phyloP scores from a whole-genome alignment of 805 yeast genomes.

The Metschnikowia shivogae region DNA sequence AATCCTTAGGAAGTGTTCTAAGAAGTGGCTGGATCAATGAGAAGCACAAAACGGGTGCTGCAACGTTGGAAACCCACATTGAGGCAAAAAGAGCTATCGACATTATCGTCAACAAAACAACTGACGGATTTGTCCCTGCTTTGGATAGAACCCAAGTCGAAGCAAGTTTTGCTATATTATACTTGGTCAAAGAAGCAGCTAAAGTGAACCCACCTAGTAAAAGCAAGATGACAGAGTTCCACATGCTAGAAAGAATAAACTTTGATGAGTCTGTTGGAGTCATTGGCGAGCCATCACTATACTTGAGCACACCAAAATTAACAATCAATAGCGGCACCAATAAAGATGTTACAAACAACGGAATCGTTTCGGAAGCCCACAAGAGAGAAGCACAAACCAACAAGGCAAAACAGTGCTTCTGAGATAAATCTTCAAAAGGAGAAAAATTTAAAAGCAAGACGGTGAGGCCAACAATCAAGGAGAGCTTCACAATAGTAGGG shows the following conservation, averaged over 20 bases:
- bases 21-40: conserved; percentile 48
- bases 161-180: conserved; percentile 47
- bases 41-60: conserved; percentile 52
- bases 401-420: conserved; percentile 66
- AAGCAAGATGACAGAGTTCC: conserved; percentile 50
- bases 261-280: conserved; percentile 38
- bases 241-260: conserved; percentile 46
- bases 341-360: conserved; percentile 47
- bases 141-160: conserved; percentile 45
- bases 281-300: conserved; percentile 46
- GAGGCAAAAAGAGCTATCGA: conserved; percentile 48
- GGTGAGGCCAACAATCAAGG: conserved; percentile 48
- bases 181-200: conserved; percentile 53
- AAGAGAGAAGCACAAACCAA: conserved; percentile 52
- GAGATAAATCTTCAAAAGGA: conserved; percentile 62
- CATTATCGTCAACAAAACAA: conserved; percentile 47
- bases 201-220: conserved; percentile 52
- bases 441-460: conserved; percentile 48
- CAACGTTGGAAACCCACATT: conserved; percentile 58
- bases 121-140: conserved; percentile 50
- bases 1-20: conserved; percentile 36
- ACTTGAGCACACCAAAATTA: conserved; percentile 46
- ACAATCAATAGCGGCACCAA: conserved; percentile 47
- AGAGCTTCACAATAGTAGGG: conserved; percentile 40
- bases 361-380: conserved; percentile 52